phyloP scores from a whole-genome alignment of 352 stramenopile species.

The Phytopythium kandeliae region DNA sequence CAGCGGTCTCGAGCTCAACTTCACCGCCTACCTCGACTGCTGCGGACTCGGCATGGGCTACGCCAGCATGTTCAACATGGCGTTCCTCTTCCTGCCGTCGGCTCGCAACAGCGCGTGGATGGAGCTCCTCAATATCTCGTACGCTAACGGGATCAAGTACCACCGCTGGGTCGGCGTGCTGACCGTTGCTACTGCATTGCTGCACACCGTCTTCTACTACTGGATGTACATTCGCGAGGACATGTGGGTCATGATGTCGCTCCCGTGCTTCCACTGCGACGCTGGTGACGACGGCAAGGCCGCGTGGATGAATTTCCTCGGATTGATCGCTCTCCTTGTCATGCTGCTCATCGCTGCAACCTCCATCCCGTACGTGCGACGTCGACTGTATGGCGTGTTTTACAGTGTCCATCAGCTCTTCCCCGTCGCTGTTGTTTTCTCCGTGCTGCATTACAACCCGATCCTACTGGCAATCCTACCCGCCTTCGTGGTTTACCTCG shows the following conservation, averaged over 20 bases:
- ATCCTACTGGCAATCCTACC: constrained; percentile 51
- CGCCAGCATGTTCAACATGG: constrained; percentile 55
- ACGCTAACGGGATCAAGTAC: constrained; percentile 57
- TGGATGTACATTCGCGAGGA: constrained; percentile 32
- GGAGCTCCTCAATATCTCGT: constrained; percentile 57
- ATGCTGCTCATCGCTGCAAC: constrained; percentile 30
- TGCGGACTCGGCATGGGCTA: constrained; percentile 36
- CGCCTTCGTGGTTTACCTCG: constrained; percentile 45
- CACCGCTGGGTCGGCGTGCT: constrained; percentile 49
- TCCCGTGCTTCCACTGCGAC: constrained; percentile 55
- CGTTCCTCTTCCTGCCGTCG: constrained; percentile 53
- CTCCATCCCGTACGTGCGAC: constrained; percentile 45
- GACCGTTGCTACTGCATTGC: constrained; percentile 26
- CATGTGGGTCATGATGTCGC: constrained; percentile 20
- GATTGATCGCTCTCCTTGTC: constrained; percentile 44
- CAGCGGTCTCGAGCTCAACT: constrained; percentile 21
- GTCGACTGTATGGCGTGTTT: constrained; percentile 44
- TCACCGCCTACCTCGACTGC: constrained; percentile 42
- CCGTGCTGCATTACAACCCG: constrained; percentile 38
- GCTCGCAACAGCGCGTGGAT: constrained; percentile 63
- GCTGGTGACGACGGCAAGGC: constrained; percentile 28
- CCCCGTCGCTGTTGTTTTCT: constrained; percentile 36
- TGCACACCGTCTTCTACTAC: constrained; percentile 42
- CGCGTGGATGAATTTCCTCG: constrained; percentile 61
- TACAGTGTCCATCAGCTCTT: constrained; percentile 59